These are phyloP conservation scores for Athelia psychrophila DNA, from an alignment of 1,284 basidiomycete species.

Conservation along the genomic window DNA sequence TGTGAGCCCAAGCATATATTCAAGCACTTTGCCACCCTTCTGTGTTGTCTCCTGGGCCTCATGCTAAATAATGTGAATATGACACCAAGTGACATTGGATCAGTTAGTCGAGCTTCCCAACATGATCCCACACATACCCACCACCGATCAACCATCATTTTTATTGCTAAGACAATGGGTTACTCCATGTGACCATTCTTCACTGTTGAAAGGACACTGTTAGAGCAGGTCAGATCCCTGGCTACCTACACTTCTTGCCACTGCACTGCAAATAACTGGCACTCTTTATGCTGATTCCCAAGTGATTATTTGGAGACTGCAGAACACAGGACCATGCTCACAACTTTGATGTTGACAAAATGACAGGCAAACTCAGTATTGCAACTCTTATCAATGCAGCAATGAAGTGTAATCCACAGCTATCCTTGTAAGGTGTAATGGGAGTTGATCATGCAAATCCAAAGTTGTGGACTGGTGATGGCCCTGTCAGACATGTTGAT, in stretches of 20 bases:
- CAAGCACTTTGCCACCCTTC: conserved; percentile 23
- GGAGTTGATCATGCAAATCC: conserved; percentile 30
- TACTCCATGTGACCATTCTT: conserved; percentile 25
- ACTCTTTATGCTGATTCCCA: conserved; percentile 26
- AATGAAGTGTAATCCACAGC: conserved; percentile 19
- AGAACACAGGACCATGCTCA: conserved; percentile 28
- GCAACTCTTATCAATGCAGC: conserved; percentile 19
- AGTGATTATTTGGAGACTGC: conserved; percentile 24
- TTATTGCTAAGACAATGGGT: conserved; percentile 15
- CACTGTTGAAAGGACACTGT: conserved; percentile 15
- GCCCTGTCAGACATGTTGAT: conserved; percentile 19
- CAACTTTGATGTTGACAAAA: conserved; percentile 28
- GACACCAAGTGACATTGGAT: conserved; percentile 8
- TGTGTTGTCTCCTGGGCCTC: conserved; percentile 15
- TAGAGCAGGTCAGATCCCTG: conserved; percentile 20
- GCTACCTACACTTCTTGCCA: conserved; percentile 23
- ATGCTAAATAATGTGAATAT: conserved; percentile 12
- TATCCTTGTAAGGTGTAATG: conserved; percentile 12
- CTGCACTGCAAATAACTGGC: conserved; percentile 19
- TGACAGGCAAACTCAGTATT: conserved; percentile 24
- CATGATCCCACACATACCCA: conserved; percentile 3
- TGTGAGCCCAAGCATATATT: conserved; percentile 29
- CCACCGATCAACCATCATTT: conserved; percentile 5
- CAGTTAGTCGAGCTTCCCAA: conserved; percentile 7
- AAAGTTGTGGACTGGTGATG: conserved; percentile 23